These are phyloP conservation scores for Spiraea crenata DNA, from an alignment of 331 rosid genomes.

Conservation along the genomic window DNA sequence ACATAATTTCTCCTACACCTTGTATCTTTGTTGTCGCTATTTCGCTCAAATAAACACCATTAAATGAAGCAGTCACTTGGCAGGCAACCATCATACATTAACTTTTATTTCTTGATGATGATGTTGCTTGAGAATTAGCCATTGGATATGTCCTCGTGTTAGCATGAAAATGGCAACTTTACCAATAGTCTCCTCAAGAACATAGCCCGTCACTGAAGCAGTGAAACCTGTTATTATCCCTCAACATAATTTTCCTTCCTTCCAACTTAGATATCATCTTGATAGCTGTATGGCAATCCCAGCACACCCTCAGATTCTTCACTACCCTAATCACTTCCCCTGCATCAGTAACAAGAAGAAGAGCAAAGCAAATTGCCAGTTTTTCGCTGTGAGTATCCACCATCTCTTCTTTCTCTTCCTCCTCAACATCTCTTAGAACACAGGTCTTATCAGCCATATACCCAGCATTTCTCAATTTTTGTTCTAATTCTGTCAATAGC, in stretches of 20 bases:
- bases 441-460: conserved; percentile 41
- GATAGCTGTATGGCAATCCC: conserved; percentile 42
- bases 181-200: conserved; percentile 57
- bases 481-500: conserved; percentile 33
- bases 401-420: conserved; percentile 52
- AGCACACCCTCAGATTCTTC: conserved; percentile 49
- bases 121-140: neutral
- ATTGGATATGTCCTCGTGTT: neutral
- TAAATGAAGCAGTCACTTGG: too few relatives aligned
- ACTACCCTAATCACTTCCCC: conserved; percentile 38
- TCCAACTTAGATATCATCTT: conserved; percentile 43
- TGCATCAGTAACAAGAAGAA: conserved; percentile 35
- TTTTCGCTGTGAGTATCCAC: conserved; percentile 52
- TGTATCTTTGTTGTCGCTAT: too few relatives aligned
- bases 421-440: conserved; percentile 50
- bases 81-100: too few relatives aligned
- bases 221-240: conserved; percentile 56
- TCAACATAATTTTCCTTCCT: conserved; percentile 38
- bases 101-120: too few relatives aligned
- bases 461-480: conserved; percentile 39
- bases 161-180: neutral
- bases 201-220: conserved; percentile 43
- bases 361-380: conserved; percentile 48
- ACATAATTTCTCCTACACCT: too few relatives aligned
- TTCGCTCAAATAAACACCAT: too few relatives aligned